Evolutionary conservation across 2,329 filamentous ascomycete genomes (phyloP).

Genomic region (Zymoseptoria brevis): DNA sequence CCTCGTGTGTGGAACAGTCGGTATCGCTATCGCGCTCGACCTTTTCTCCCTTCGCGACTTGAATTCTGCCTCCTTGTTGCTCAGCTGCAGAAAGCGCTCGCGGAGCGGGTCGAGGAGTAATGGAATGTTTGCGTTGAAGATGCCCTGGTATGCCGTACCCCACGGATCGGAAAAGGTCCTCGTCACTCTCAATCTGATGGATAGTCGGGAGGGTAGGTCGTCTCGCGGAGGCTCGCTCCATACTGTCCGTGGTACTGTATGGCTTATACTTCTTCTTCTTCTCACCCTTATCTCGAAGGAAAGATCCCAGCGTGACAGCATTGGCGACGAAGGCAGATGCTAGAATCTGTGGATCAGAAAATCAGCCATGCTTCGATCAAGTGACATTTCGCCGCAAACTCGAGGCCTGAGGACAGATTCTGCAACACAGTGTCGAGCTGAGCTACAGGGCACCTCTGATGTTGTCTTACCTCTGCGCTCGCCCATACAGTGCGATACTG

Average conservation of each 20-base stretch:
- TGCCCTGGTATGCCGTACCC: slow-evolving; percentile 59
- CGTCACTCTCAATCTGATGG: slow-evolving; percentile 78
- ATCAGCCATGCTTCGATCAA: no score
- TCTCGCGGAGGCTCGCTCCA: slow-evolving; percentile 49
- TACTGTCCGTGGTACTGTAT: slow-evolving; percentile 44
- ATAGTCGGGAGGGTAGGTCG: slow-evolving; percentile 55
- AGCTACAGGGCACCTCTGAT: no score
- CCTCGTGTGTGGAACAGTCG: slow-evolving; percentile 9
- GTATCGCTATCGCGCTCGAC: slow-evolving; percentile 9
- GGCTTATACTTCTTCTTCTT: slow-evolving; percentile 73
- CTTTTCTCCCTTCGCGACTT: background rate
- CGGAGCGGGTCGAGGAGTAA: slow-evolving; percentile 32
- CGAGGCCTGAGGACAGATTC: no score
- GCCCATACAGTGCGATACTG: slow-evolving; percentile 83
- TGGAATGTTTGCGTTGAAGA: slow-evolving; percentile 26
- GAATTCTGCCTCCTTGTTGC: background rate
- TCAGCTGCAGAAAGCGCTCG: slow-evolving; percentile 32
- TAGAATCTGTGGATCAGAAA: slow-evolving; percentile 45
- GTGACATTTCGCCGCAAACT: no score
- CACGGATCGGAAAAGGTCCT: slow-evolving; percentile 74
- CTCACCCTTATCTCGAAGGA: slow-evolving; percentile 78
- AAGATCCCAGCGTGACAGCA: slow-evolving; percentile 81
- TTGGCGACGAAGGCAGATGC: slow-evolving; percentile 85
- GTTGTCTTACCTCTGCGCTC: slow-evolving; percentile 55
- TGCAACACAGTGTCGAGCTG: no score